phyloP scores from a whole-genome alignment of 345 rosid species.

The Atalantia buxifolia region DNA sequence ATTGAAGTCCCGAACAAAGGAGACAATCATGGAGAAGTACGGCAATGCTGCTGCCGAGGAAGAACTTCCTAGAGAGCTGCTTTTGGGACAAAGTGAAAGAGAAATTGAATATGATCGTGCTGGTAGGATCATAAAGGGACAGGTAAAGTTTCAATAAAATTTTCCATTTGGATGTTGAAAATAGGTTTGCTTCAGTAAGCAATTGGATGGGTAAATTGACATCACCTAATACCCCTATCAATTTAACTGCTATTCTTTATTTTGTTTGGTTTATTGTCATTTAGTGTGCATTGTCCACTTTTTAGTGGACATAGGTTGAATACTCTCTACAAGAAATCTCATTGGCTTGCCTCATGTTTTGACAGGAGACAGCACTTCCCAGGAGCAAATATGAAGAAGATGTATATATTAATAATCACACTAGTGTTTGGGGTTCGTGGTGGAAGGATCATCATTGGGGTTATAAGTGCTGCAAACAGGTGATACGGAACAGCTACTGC shows the following conservation, averaged over 20 bases:
- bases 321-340: not conserved
- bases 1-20: conserved; percentile 48
- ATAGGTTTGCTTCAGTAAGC: not conserved
- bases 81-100: conserved; percentile 74
- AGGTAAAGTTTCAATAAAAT: conserved; percentile 29
- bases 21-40: conserved; percentile 56
- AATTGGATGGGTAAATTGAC: not conserved
- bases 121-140: conserved; percentile 68
- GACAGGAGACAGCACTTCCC: conserved; percentile 52
- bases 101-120: conserved; percentile 76
- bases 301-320: not conserved
- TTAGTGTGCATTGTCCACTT: not conserved
- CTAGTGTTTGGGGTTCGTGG: conserved; percentile 91
- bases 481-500: conserved; percentile 76
- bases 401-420: conserved; percentile 58
- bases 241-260: not conserved
- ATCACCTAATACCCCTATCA: not conserved
- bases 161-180: not conserved
- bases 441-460: conserved; percentile 97
- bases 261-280: not conserved
- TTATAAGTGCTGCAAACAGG: conserved; percentile 79
- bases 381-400: conserved; percentile 68
- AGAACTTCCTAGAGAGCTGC: conserved; percentile 62
- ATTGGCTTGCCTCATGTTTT: not conserved
- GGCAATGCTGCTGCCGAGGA: conserved; percentile 64